Evolutionary conservation across 139 green algal genomes (phyloP).

Genomic region (Coelastrella sp.): DNA sequence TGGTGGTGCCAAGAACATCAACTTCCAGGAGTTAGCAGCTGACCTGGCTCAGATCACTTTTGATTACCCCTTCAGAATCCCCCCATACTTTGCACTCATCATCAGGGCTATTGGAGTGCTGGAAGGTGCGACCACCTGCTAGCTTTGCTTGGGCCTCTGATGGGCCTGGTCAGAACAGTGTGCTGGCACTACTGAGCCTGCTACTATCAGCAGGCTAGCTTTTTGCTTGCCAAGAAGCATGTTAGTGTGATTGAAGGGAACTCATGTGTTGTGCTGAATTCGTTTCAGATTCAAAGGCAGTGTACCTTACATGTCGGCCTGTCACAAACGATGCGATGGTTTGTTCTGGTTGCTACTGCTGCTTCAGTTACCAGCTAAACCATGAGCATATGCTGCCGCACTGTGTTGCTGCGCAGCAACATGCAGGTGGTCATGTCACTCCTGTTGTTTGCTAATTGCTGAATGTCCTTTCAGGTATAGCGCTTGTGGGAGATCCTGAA

Average conservation of each 20-base stretch:
- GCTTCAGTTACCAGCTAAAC: no score
- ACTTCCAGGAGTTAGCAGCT: constrained; percentile 97
- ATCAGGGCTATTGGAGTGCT: constrained; percentile 95
- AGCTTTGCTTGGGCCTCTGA: no score
- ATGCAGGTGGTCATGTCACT: background rate
- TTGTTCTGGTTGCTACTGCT: no score
- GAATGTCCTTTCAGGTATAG: constrained; percentile 67
- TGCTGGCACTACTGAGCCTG: no score
- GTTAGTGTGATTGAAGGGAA: no score
- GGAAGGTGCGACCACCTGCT: constrained; percentile 64
- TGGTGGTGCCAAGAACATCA: constrained; percentile 96
- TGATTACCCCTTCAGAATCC: constrained; percentile 94
- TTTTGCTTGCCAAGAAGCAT: no score
- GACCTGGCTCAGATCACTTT: constrained; percentile 99
- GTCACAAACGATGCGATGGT: no score
- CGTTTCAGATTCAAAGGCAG: background rate
- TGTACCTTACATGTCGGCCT: no score
- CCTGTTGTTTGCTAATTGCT: background rate
- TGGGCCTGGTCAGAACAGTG: no score
- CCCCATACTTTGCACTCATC: constrained; percentile 92
- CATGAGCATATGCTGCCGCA: no score
- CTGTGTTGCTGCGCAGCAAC: no score
- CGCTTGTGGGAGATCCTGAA: constrained; percentile 88
- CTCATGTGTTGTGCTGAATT: no score
- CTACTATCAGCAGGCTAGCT: background rate